Percentiles rank a stretch among this genome's conserved stretches.
phyloP scores from a whole-genome alignment of 2,329 filamentous ascomycete genomes.

The Monosporascus cannonballus region DNA sequence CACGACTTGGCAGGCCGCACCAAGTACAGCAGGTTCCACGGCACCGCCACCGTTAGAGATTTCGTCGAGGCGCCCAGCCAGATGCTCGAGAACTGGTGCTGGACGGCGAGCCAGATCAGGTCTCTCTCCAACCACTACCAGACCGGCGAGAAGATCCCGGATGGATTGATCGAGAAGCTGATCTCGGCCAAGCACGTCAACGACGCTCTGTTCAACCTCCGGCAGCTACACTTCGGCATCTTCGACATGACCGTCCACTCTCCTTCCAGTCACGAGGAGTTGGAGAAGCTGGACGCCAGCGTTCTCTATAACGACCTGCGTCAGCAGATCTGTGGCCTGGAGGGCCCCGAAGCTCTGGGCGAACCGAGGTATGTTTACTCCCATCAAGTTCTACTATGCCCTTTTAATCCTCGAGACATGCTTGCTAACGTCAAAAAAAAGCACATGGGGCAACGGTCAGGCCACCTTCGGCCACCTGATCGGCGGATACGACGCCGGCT shows the following conservation, averaged over 20 bases:
- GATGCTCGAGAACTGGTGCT: slow-evolving; percentile 74
- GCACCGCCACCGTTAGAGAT: slow-evolving; percentile 59
- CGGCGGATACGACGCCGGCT: slow-evolving; percentile 78
- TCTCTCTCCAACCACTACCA: slow-evolving; percentile 69
- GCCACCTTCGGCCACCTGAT: slow-evolving; percentile 79
- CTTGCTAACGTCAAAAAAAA: slow-evolving; percentile 27
- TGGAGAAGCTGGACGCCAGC: slow-evolving; percentile 59
- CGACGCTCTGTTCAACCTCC: slow-evolving; percentile 69
- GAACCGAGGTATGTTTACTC: slow-evolving; percentile 40
- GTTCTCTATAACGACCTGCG: slow-evolving; percentile 68
- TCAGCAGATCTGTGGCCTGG: slow-evolving; percentile 64
- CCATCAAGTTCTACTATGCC: not conserved
- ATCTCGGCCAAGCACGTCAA: slow-evolving; percentile 77
- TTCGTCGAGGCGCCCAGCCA: slow-evolving; percentile 68
- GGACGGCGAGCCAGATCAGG: slow-evolving; percentile 59
- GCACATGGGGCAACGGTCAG: slow-evolving; percentile 70
- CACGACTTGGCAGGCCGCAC: slow-evolving; percentile 61
- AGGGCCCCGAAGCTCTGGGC: slow-evolving; percentile 65
- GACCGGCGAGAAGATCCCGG: slow-evolving; percentile 63
- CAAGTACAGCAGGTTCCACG: slow-evolving; percentile 60
- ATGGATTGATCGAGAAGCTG: slow-evolving; percentile 67
- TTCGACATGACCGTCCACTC: slow-evolving; percentile 81
- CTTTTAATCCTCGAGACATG: not conserved
- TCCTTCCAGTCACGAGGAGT: slow-evolving; percentile 60
- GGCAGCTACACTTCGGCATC: slow-evolving; percentile 74